These are phyloP conservation scores for Colletotrichum sp. DNA, from an alignment of 2,329 filamentous ascomycete genomes.

Conservation along the genomic window DNA sequence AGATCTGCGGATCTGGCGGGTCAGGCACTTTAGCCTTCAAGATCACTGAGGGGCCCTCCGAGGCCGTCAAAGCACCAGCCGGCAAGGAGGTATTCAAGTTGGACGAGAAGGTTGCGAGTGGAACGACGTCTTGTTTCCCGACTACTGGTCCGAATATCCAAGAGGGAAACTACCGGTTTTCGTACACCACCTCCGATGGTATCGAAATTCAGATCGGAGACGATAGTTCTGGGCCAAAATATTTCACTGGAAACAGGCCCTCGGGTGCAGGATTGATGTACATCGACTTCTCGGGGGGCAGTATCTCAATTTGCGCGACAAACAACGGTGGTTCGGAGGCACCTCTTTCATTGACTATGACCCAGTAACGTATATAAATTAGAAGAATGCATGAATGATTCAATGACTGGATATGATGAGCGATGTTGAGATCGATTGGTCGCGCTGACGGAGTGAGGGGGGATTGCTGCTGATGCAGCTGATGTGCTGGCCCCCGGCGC, in stretches of 20 bases:
- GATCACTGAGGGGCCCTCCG: not conserved
- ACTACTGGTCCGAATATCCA: not conserved
- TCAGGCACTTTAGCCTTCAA: not conserved
- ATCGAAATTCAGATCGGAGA: not conserved
- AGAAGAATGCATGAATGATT: not conserved
- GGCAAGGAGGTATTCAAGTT: not conserved
- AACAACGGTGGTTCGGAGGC: not conserved
- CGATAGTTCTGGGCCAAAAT: not conserved
- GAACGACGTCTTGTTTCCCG: not conserved
- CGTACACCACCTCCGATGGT: not conserved
- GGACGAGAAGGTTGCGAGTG: not conserved
- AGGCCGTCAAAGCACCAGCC: not conserved
- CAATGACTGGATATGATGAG: not conserved
- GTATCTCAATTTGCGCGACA: not conserved
- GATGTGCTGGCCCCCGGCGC: not conserved
- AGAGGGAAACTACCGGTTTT: not conserved
- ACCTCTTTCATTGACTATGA: not conserved
- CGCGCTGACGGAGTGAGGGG: not conserved
- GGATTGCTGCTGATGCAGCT: not conserved
- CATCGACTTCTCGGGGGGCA: not conserved
- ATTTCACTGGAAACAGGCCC: not conserved
- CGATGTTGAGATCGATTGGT: not conserved
- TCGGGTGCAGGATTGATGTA: not conserved
- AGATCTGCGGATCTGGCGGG: not conserved
- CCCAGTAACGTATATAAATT: not conserved